These are phyloP conservation scores for Fonsecaea nubica DNA, from an alignment of 2,329 filamentous ascomycete species.

Conservation along the genomic window DNA sequence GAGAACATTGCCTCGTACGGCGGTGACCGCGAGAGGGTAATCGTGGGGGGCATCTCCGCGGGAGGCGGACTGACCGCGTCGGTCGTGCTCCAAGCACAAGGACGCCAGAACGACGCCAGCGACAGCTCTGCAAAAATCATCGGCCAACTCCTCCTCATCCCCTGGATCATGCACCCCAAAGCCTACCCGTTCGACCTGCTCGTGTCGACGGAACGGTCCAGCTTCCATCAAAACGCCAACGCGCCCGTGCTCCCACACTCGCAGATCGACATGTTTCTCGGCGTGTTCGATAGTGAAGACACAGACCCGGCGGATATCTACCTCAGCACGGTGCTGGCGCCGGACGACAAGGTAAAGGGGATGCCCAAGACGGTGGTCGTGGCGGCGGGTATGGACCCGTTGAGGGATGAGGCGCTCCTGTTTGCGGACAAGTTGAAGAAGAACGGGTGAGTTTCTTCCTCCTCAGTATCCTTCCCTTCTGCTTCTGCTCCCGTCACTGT, in stretches of 20 bases:
- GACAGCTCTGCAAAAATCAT: constrained; percentile 50
- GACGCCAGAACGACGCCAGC: constrained; percentile 40
- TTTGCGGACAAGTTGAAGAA: constrained; percentile 50
- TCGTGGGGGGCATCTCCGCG: constrained; percentile 59
- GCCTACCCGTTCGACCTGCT: constrained; percentile 48
- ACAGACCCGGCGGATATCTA: constrained; percentile 44
- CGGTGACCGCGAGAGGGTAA: constrained; percentile 50
- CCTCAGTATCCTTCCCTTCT: too few species aligned
- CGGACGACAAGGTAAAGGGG: constrained; percentile 47
- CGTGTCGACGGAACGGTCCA: constrained; percentile 43
- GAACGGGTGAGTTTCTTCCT: constrained; percentile 48
- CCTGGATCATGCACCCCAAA: constrained; percentile 49
- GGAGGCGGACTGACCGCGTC: constrained; percentile 55
- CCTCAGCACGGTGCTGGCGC: constrained; percentile 50
- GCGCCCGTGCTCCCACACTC: constrained; percentile 59
- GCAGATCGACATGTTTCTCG: constrained; percentile 46
- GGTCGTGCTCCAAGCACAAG: constrained; percentile 36
- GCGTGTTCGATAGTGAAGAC: constrained; percentile 40
- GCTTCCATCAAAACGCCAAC: constrained; percentile 52
- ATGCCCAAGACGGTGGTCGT: constrained; percentile 51
- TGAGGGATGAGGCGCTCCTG: constrained; percentile 59
- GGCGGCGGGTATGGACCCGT: constrained; percentile 54
- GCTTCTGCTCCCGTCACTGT: too few species aligned
- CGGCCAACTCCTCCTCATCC: constrained; percentile 62
- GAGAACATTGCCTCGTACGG: constrained; percentile 50